Evolutionary conservation across 2,329 filamentous ascomycete species (phyloP).

Genomic region (Fusarium sp.): DNA sequence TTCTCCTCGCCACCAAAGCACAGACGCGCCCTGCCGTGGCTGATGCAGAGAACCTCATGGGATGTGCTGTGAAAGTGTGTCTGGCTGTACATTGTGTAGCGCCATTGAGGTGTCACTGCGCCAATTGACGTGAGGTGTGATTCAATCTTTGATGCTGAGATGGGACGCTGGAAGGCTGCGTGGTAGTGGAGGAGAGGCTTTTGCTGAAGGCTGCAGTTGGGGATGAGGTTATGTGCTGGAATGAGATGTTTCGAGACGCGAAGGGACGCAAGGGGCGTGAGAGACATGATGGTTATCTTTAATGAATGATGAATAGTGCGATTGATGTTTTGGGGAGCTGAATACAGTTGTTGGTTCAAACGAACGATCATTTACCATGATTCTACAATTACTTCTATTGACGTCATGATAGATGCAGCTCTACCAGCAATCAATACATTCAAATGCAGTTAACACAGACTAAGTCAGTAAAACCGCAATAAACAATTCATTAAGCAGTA

Average conservation of each 20-base stretch:
- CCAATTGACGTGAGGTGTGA: slow-evolving; percentile 63
- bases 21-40: slow-evolving; percentile 66
- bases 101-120: slow-evolving; percentile 72
- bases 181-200: slow-evolving; percentile 76
- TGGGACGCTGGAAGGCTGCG: slow-evolving; percentile 59
- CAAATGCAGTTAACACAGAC: not conserved
- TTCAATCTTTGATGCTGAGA: slow-evolving; percentile 63
- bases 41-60: slow-evolving; percentile 74
- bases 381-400: not conserved
- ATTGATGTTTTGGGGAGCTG: too few relatives aligned
- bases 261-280: slow-evolving; percentile 57
- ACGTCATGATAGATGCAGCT: not conserved
- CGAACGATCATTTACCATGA: not conserved
- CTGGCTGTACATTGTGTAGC: slow-evolving; percentile 74
- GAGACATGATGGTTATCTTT: slow-evolving; percentile 13
- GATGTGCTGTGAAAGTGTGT: slow-evolving; percentile 75
- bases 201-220: slow-evolving; percentile 72
- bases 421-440: not conserved
- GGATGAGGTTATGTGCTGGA: slow-evolving; percentile 64
- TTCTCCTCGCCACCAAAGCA: slow-evolving; percentile 76
- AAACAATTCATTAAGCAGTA: not conserved
- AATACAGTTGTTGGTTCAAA: too few relatives aligned
- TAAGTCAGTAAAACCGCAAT: accelerated
- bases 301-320: accelerated
- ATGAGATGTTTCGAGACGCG: slow-evolving; percentile 69